Evolutionary conservation across 106 monocot genomes (phyloP).

Genomic region (Dendrobium nobile): DNA sequence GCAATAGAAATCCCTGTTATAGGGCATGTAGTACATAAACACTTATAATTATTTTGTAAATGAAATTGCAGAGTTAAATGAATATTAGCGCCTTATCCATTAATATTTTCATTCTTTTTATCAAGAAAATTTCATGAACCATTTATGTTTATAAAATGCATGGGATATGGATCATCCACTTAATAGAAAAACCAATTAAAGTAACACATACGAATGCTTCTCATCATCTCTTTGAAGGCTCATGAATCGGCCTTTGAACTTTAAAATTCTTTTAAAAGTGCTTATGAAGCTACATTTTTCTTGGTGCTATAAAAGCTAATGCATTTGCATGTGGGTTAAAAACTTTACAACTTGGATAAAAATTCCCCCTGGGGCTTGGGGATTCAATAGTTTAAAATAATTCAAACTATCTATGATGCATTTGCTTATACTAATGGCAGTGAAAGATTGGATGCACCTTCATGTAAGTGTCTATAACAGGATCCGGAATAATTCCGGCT

Average conservation of each 20-base stretch:
- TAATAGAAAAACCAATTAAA: background rate
- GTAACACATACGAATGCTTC: background rate
- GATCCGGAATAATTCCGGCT: slow-evolving; percentile 1
- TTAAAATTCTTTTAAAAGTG: background rate
- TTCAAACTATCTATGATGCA: background rate
- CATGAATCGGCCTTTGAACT: no score
- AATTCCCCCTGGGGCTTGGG: background rate
- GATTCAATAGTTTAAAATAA: background rate
- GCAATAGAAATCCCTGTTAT: background rate
- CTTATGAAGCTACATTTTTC: background rate
- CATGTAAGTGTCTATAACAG: slow-evolving; percentile 5
- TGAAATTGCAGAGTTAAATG: background rate
- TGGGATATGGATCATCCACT: background rate
- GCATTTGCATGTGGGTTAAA: background rate
- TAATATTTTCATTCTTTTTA: background rate
- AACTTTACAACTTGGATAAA: background rate
- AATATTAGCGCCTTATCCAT: background rate
- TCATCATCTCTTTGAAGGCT: background rate
- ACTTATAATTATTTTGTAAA: background rate
- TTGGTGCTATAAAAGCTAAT: background rate
- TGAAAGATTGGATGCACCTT: background rate
- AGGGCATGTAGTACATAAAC: background rate
- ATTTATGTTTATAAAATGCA: background rate
- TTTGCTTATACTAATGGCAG: background rate
- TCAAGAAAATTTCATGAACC: background rate